These are phyloP conservation scores for Kernera saxatilis DNA, from an alignment of 345 rosid genomes.

Conservation along the genomic window DNA sequence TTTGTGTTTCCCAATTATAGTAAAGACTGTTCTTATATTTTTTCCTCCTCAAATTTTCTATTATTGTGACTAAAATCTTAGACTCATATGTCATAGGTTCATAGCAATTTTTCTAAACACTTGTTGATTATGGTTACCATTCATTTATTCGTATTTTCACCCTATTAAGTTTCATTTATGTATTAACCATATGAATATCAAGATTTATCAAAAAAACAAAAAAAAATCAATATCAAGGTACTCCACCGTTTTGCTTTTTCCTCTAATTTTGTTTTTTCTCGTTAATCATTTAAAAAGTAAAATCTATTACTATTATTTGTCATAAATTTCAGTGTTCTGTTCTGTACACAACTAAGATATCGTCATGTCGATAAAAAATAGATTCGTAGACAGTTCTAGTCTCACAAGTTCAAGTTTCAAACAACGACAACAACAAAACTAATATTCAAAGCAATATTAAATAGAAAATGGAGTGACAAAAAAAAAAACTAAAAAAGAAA, in stretches of 20 bases:
- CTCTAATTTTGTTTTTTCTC: neutral
- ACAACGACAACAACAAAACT: neutral
- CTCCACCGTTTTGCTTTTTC: neutral
- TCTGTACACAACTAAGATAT: conserved; percentile 1
- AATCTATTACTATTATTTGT: neutral
- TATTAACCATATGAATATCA: too few relatives aligned
- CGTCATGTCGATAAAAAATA: neutral
- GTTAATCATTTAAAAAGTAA: neutral
- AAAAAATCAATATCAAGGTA: neutral
- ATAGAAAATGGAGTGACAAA: neutral
- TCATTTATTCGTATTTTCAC: too few relatives aligned
- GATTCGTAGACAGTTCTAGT: conserved; percentile 7
- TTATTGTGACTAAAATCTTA: neutral
- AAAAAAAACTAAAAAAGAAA: neutral
- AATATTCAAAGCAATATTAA: neutral
- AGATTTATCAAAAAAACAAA: too few relatives aligned
- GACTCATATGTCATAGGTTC: too few relatives aligned
- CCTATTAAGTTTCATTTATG: too few relatives aligned
- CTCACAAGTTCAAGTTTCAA: neutral
- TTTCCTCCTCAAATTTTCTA: neutral
- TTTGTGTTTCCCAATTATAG: conserved; percentile 24
- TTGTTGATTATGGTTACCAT: too few relatives aligned
- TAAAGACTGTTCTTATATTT: neutral
- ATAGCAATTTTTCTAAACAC: too few relatives aligned
- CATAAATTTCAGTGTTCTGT: conserved; percentile 16